Base-by-base conservation (phyloP, 257 asterid genomes). In the Plantago elongata region DNA sequence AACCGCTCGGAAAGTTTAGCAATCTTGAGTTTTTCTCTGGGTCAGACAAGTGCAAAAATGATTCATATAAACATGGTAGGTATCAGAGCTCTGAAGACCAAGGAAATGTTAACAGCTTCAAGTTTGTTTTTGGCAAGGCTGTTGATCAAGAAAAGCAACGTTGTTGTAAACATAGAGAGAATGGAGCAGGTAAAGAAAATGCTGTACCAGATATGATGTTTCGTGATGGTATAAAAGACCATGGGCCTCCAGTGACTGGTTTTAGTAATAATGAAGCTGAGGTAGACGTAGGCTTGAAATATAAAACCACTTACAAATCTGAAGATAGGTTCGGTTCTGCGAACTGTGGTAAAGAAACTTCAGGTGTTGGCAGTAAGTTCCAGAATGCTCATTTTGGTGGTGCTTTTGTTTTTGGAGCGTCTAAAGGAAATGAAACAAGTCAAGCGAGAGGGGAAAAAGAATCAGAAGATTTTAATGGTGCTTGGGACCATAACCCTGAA, bases 321-420 rank as follows among this genome's bases (percentile, higher is more conserved):
- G 45, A 34, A 54, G 72, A 72, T 64, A 27, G 61, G 54, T 47
- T 50, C 54, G 48, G 54, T 62, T 60, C 48, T 61, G 60, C 69
- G 54, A 60, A 68, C 60, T 65, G 57, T 15, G 64, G 49, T 37
- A 71, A 81, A 51, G 77, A 58, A 60, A 74, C 54, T 69, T 50
- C 45, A 13, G 72, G 69, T 17, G 37, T 44, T 49, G 76, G 49
- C 37, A 14, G 51, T 64, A 68, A 63, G 71, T 75, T 66, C 73
- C 78, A 72, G 71, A 80, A 76, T 62, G 68, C 76, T 46, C 43
- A 66, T 54, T 7, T 2, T 1, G 56, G 56, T 67, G 78, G 57
- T 70, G 78, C 47, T 45, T 76, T 74, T 69, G 63, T 66, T 47
- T 75, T 74, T 66, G 89, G 83, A 43, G 77, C 50, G 57, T 69